Evolutionary conservation across 768 basidiomycete genomes (phyloP), one percentile per base, ranked within the genome.

Genomic region (Polyporus arcularius): DNA sequence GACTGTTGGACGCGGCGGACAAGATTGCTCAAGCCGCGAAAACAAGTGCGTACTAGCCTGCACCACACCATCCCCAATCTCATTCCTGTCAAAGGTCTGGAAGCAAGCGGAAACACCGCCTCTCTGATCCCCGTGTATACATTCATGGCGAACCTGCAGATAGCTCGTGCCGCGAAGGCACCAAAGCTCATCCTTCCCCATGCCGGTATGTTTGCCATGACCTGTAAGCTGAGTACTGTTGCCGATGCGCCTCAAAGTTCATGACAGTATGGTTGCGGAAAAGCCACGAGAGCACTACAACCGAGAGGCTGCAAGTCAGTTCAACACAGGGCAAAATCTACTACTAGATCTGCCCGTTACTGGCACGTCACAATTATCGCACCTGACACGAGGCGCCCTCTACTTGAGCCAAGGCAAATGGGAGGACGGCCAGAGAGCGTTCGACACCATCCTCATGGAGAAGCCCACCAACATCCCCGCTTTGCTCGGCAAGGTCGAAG

Each of bases 381-480:
- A 35, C 35, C 35, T 35, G 35, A 35, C 35, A 11, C 2, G 51
- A 96, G 95, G 91, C 15, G 87, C 95, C 35, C 84, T 94, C 57
- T 87, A 90, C 71, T 78, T 98, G 18, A 89, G 92, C 1, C 87
- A 84, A 4, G 84, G 91, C 21, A 83, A 87, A 15, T 85, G 94
- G 79, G 89, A 95, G 40, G 88, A 92, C 60, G 95, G 96, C 0
- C 75, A 88, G 65, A 82, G 86, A 18, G 85, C 89, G 1, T 96
- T 97, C 66, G 92, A 96, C 14, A 82, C 82, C 28, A 87, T 96
- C 10, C 79, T 98, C 9, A 78, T 78, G 2, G 80, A 85, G 63
- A 90, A 90, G 68, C 91, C 95, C 0, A 92, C 88, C 16, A 96
- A 98, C 70, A 70, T 97, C 5, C 85, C 96, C 39, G 95, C 96